Conservation (phyloP, 179 eudicot genomes). For the Gypsophila paniculata region DNA sequence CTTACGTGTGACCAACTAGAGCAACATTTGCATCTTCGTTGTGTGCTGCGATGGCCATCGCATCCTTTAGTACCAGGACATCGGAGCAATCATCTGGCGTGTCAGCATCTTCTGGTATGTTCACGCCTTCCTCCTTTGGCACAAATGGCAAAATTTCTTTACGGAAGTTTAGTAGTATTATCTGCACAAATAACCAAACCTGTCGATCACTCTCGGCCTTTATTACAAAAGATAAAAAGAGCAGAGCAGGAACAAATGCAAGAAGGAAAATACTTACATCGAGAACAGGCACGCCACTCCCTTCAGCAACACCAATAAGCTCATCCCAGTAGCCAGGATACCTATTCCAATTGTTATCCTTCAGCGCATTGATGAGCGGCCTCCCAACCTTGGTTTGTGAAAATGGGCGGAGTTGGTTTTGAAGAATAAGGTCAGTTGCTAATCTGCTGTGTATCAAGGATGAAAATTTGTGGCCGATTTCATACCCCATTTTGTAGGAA, state of each 20-base stretch:
- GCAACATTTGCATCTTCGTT: constrained; percentile 90
- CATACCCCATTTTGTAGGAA: constrained; percentile 59
- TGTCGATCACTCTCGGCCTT: neutral
- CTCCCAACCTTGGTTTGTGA: constrained; percentile 35
- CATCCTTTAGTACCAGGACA: constrained; percentile 55
- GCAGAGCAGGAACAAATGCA: neutral
- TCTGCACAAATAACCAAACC: constrained; percentile 31
- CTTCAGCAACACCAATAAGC: constrained; percentile 67
- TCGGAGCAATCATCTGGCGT: constrained; percentile 69
- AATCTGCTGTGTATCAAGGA: constrained; percentile 57
- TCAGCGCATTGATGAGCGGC: constrained; percentile 44
- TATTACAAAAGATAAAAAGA: too few relatives aligned
- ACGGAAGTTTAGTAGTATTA: constrained; percentile 74
- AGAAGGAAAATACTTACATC: constrained; percentile 35
- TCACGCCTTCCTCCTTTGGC: constrained; percentile 31
- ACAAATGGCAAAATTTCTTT: constrained; percentile 78
- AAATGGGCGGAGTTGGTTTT: constrained; percentile 64
- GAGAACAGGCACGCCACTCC: constrained; percentile 61
- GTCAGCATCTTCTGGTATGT: constrained; percentile 34
- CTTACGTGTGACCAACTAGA: constrained; percentile 80
- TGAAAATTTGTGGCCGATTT: constrained; percentile 66
- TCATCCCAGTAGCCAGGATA: constrained; percentile 74
- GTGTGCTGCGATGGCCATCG: constrained; percentile 73
- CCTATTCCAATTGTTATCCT: constrained; percentile 39
- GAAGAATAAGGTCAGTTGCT: constrained; percentile 61